Conservation (phyloP, 2,329 filamentous ascomycete genomes). For the Sclerotinia nivalis region DNA sequence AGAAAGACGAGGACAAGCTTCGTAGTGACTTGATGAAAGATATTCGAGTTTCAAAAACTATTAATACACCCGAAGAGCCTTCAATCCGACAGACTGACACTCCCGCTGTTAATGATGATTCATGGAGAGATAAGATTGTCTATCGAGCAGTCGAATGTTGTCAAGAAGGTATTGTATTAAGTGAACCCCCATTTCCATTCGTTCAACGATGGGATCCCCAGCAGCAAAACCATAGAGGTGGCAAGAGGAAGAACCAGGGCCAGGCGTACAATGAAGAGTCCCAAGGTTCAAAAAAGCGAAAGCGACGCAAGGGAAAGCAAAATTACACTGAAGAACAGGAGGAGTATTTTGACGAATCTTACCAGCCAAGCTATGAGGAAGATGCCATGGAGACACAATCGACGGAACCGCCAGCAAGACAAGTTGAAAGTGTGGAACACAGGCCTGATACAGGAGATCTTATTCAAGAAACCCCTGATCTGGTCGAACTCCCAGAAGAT, state of each 20-base stretch:
- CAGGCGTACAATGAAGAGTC: slow-evolving; percentile 46
- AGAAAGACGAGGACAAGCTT: slow-evolving; percentile 65
- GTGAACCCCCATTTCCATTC: slow-evolving; percentile 85
- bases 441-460: slow-evolving; percentile 33
- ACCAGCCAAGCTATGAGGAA: slow-evolving; percentile 42
- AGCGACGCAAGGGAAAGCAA: slow-evolving; percentile 47
- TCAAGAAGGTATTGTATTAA: slow-evolving; percentile 66
- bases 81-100: slow-evolving; percentile 29
- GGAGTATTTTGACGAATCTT: slow-evolving; percentile 39
- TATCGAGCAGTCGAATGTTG: slow-evolving; percentile 84
- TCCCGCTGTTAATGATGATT: slow-evolving; percentile 54
- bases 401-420: slow-evolving; percentile 29
- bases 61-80: slow-evolving; percentile 28
- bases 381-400: slow-evolving; percentile 31
- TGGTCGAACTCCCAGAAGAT: slow-evolving; percentile 63
- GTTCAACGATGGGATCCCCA: slow-evolving; percentile 84
- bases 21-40: slow-evolving; percentile 60
- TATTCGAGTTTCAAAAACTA: slow-evolving; percentile 46
- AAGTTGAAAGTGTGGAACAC: slow-evolving; percentile 31
- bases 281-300: slow-evolving; percentile 51
- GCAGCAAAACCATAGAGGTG: slow-evolving; percentile 54
- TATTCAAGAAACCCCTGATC: slow-evolving; percentile 51
- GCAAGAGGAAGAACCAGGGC: slow-evolving; percentile 52
- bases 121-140: slow-evolving; percentile 73
- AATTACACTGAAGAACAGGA: slow-evolving; percentile 47